Evolutionary conservation across 176 grass and related monocot genomes (phyloP).

Genomic region (Otatea glauca): DNA sequence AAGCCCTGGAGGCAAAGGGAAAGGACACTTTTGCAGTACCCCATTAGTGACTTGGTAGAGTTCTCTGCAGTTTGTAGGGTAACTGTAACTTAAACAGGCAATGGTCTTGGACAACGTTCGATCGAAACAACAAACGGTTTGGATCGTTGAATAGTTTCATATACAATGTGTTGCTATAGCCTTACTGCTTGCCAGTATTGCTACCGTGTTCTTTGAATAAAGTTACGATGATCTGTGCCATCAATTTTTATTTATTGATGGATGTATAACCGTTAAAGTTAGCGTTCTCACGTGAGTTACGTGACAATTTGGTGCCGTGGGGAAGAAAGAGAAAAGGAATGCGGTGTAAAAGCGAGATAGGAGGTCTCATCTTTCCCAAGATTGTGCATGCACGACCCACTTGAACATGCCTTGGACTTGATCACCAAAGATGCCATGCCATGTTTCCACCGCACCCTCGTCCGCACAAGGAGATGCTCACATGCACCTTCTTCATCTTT

Average conservation of each 20-base stretch:
- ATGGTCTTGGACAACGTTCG: too few species aligned
- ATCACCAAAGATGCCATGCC: constrained; percentile 20
- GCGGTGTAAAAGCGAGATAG: neutral
- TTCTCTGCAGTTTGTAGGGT: too few species aligned
- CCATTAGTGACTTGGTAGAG: neutral
- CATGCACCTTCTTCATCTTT: constrained; percentile 26
- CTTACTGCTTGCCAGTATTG: too few species aligned
- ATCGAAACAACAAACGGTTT: too few species aligned
- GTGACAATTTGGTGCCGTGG: constrained; percentile 17
- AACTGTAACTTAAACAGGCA: too few species aligned
- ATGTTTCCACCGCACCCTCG: constrained; percentile 9
- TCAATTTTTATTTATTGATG: too few species aligned
- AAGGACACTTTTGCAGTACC: constrained; percentile 32
- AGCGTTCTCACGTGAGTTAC: too few species aligned
- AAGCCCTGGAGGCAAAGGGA: constrained; percentile 39
- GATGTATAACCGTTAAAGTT: too few species aligned
- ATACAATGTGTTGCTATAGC: too few species aligned
- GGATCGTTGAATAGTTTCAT: too few species aligned
- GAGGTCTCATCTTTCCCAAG: constrained; percentile 49
- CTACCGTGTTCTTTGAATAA: too few species aligned
- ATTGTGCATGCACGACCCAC: constrained; percentile 39
- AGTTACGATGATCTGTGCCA: too few species aligned
- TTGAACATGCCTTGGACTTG: constrained; percentile 32
- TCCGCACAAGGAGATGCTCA: constrained; percentile 20
- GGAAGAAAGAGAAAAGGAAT: neutral